Evolutionary conservation across 352 stramenopile species (phyloP), one percentile per base, ranked within the genome.

Genomic region (Blastocystis sp.): DNA sequence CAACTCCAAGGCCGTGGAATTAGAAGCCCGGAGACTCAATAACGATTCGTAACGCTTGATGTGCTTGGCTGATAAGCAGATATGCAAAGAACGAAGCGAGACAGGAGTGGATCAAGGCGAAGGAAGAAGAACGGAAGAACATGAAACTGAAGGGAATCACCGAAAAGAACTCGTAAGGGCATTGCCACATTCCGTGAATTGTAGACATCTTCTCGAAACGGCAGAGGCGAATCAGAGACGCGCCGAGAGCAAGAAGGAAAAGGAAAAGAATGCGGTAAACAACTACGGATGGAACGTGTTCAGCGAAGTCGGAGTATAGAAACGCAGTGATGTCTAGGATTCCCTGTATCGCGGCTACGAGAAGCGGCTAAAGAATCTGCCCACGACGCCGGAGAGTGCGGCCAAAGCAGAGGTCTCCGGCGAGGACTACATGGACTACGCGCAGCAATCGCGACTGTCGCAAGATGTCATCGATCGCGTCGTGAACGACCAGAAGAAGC

Each of bases 211-310:
- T 10, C 19, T 88, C 28, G 78, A 88, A 88, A 79, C 61, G 28
- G 60, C 67, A 2, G 78, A 76, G n/a, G 45, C 40, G 23, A 56
- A 48, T 43, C 40, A 88, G 52, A 76, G 78, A 48, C 59, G 23
- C 2, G 38, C 38, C 34, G 64, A 76, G 23, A 78, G 5, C 4
- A 74, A 76, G 45, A 79, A 88, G 23, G 40, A 88, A 60, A 88
- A 88, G 67, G 78, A 88, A 62, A 70, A 66, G 61, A 88, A 88
- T 56, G 43, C 43, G 34, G 56, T 88, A n/a, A 41, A 38, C 14
- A 88, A 76, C 45, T 88, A 79, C 23, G 78, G 78, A 59, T 88
- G 78, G 78, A 88, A 88, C 53, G 61, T 88, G 40, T 88, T 88
- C 48, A 38, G 45, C 17, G 43, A 88, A 34, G 78, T 88, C 21